Evolutionary conservation across 768 basidiomycete species (phyloP), one percentile per base, ranked within the genome.

Genomic region (Botryobasidium botryosum): DNA sequence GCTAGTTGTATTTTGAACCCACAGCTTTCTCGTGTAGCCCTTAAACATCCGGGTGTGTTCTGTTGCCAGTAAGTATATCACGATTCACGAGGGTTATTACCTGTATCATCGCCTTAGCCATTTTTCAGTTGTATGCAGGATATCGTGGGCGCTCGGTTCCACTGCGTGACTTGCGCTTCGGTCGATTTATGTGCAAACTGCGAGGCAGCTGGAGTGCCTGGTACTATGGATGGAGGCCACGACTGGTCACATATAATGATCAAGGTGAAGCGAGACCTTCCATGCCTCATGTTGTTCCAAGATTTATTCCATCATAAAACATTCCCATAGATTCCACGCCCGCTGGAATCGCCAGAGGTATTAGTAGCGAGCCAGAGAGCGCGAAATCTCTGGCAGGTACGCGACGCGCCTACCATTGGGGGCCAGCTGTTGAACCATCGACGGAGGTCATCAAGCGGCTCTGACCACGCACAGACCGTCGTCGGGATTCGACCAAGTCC

Each of bases 131-230:
- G 90, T 57, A 63, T 82, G 47, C 75, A 79, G 51, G 86, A 88
- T 51, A 91, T 96, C 50, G 71, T 91, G 21, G 91, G 91, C 15
- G 85, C 88, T 13, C 72, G 85, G 3, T 94, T 88, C 61, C 91
- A 88, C 54, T 96, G 91, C 54, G 83, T 84, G 7, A 75, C 85
- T 18, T 96, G 91, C 57, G 74, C 79, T 32, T 72, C 75, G 6
- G 70, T 86, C 32, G 84, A 88, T 53, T 86, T 88, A 27, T 88
- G 86, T 52, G 71, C 79, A 15, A 83, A 85, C 51, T 88, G 85
- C 57, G 85, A 88, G 58, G 78, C 80, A 8, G 83, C 79, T 23
- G 85, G 85, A 24, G 66, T 88, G 27, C 84, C 85, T 2, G 84
- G 83, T 5, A 85, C 83, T 47, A 61, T 86, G 1, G 79, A 84